Evolutionary conservation across 2,329 filamentous ascomycete genomes (phyloP).

Genomic region (Cadophora sp.): DNA sequence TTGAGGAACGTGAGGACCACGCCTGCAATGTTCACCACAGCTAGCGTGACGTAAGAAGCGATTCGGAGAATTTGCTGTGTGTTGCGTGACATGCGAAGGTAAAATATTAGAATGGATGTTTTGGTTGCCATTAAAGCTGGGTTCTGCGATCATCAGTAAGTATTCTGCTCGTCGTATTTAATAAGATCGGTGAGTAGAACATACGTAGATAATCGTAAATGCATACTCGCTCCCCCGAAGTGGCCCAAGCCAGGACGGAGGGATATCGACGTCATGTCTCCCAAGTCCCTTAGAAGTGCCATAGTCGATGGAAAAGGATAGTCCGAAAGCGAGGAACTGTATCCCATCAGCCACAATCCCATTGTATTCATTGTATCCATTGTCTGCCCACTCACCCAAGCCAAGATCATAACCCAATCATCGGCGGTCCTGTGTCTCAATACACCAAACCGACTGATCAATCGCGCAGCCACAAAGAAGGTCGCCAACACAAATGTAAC

Average conservation of each 20-base stretch:
- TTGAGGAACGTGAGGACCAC: constrained; percentile 83
- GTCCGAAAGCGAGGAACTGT: constrained; percentile 65
- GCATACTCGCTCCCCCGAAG: constrained; percentile 68
- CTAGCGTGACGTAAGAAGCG: constrained; percentile 81
- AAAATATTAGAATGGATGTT: constrained; percentile 91
- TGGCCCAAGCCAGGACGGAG: constrained; percentile 52
- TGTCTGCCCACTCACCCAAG: constrained; percentile 64
- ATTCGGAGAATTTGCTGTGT: constrained; percentile 77
- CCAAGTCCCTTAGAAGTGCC: constrained; percentile 71
- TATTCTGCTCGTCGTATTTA: neutral
- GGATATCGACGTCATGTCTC: constrained; percentile 68
- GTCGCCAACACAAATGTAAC: constrained; percentile 73
- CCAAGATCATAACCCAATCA: constrained; percentile 81
- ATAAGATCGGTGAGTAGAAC: constrained; percentile 36
- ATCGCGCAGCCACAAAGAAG: constrained; percentile 75
- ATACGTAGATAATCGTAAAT: constrained; percentile 68
- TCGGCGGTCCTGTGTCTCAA: constrained; percentile 76
- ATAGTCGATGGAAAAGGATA: constrained; percentile 71
- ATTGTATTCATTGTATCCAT: neutral
- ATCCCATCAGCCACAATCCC: constrained; percentile 13
- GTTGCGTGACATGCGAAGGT: constrained; percentile 81
- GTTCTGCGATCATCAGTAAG: constrained; percentile 61
- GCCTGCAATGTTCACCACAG: constrained; percentile 80
- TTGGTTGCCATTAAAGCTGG: constrained; percentile 91
- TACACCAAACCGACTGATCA: constrained; percentile 75